Conservation (phyloP, 495 filamentous ascomycete genomes). For the Cudoniella acicularis region DNA sequence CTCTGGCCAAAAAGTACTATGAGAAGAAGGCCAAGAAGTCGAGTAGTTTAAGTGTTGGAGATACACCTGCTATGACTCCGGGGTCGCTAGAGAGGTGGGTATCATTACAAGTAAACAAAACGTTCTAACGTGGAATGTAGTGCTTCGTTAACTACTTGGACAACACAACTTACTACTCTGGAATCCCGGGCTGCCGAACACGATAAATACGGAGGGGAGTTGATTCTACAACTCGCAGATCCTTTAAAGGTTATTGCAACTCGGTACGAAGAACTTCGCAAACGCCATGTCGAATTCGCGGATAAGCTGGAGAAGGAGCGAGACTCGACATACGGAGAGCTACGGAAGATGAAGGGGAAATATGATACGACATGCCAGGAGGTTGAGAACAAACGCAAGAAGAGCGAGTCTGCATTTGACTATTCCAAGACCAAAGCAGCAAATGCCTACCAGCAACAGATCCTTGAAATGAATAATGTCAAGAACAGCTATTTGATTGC, state of each 20-base stretch:
- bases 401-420: constrained; percentile 85
- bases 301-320: constrained; percentile 84
- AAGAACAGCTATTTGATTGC: constrained; percentile 97
- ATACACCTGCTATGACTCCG: constrained; percentile 88
- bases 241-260: constrained; percentile 66
- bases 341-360: constrained; percentile 87
- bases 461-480: constrained; percentile 89
- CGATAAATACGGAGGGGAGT: constrained; percentile 73
- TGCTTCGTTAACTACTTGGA: constrained; percentile 95
- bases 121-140: constrained; percentile 33
- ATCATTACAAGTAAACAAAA: constrained; percentile 1
- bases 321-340: constrained; percentile 74
- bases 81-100: constrained; percentile 83
- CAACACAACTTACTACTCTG: constrained; percentile 82
- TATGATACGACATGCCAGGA: constrained; percentile 94
- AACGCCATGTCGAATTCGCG: constrained; percentile 85
- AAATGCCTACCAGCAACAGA: constrained; percentile 82
- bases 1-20: constrained; percentile 88
- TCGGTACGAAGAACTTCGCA: constrained; percentile 89
- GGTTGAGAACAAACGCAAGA: constrained; percentile 91
- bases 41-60: constrained; percentile 85
- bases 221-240: constrained; percentile 76
- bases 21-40: constrained; percentile 94
- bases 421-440: constrained; percentile 82
- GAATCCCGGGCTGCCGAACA: constrained; percentile 87